Conservation (phyloP, 2,329 filamentous ascomycete genomes). For the Fonsecaea monophora region DNA sequence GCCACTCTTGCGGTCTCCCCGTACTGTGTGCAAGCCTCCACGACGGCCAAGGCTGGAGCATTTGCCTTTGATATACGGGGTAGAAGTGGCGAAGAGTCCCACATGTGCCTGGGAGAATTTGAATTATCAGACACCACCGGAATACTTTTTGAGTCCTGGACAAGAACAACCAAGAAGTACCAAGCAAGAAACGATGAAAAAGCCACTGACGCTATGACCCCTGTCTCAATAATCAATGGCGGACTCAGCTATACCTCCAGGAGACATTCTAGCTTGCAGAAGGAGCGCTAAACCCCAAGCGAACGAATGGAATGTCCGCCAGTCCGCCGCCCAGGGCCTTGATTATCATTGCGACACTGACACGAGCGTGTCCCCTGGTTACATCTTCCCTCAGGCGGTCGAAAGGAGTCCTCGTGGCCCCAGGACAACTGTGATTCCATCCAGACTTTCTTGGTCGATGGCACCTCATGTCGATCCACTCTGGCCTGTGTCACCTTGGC, state of each 20-base stretch:
- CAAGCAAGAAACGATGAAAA: background rate
- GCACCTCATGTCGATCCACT: slow-evolving; percentile 17
- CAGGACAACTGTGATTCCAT: slow-evolving; percentile 7
- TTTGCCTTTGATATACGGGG: background rate
- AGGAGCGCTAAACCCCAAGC: slow-evolving; percentile 16
- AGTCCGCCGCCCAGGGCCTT: slow-evolving; percentile 1
- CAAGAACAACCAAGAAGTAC: background rate
- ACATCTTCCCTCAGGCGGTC: slow-evolving; percentile 12
- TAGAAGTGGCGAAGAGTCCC: background rate
- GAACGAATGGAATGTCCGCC: slow-evolving; percentile 9
- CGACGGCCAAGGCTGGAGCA: background rate
- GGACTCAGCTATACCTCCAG: slow-evolving; percentile 13
- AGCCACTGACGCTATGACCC: background rate
- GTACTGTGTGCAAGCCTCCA: background rate
- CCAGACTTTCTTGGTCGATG: slow-evolving; percentile 8
- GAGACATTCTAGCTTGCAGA: background rate
- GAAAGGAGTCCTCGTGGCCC: slow-evolving; percentile 9
- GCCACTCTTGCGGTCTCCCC: background rate
- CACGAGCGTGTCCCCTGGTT: slow-evolving; percentile 11
- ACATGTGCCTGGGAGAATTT: slow-evolving; percentile 4
- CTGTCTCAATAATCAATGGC: background rate
- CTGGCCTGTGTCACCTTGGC: slow-evolving; percentile 2
- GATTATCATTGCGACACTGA: slow-evolving; percentile 9
- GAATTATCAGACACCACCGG: slow-evolving; percentile 2
- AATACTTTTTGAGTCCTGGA: background rate